Evolutionary conservation across 164 flowering plant genomes (phyloP).

Genomic region (Dillenia suffruticosa): DNA sequence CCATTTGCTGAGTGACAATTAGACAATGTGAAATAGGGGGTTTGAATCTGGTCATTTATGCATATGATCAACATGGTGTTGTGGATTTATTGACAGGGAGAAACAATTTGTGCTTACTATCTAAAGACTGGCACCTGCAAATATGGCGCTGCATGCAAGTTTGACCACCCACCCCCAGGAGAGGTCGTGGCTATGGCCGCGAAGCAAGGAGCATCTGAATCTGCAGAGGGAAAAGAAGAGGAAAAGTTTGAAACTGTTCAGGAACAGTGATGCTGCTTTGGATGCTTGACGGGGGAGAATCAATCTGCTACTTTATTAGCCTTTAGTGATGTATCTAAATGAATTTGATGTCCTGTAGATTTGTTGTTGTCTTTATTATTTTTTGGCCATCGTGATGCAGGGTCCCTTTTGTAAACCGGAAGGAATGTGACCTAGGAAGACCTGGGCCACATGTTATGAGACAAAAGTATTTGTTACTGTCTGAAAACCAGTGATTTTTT

Average conservation of each 20-base stretch:
- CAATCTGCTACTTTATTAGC: too few species aligned
- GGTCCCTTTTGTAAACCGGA: too few species aligned
- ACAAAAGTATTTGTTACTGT: too few species aligned
- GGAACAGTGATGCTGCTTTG: constrained; percentile 5
- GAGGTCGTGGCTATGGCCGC: constrained; percentile 71
- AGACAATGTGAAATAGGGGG: background rate
- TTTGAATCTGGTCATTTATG: background rate
- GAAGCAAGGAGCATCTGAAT: constrained; percentile 28
- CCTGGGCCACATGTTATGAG: too few species aligned
- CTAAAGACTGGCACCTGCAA: constrained; percentile 92
- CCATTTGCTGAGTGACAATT: too few species aligned
- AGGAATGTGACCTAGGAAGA: too few species aligned
- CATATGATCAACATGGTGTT: background rate
- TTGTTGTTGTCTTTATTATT: too few species aligned
- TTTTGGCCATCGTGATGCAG: too few species aligned
- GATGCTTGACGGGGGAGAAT: too few species aligned
- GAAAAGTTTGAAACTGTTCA: constrained; percentile 7
- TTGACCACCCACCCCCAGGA: constrained; percentile 95
- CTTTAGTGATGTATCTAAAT: too few species aligned
- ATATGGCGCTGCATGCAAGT: constrained; percentile 73
- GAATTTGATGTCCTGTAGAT: too few species aligned
- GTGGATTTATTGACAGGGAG: constrained; percentile 45
- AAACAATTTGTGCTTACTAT: constrained; percentile 66
- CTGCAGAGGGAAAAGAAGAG: constrained; percentile 23
- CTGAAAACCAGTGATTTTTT: too few species aligned